Evolutionary conservation across 2,329 filamentous ascomycete species (phyloP).

Genomic region (Neonectria punicea): DNA sequence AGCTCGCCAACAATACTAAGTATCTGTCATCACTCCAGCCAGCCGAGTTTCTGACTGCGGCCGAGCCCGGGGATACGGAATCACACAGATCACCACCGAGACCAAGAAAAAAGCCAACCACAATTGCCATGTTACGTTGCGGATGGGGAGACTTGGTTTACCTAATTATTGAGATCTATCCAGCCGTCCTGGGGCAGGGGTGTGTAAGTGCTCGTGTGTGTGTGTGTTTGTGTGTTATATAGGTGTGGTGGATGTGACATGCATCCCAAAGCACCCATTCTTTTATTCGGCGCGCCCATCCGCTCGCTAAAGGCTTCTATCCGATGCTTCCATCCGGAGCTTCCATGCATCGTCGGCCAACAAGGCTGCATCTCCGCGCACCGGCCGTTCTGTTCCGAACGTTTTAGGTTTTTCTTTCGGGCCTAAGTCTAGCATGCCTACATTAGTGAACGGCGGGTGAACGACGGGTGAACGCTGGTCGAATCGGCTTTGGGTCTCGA

Average conservation of each 20-base stretch:
- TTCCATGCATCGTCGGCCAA: slow-evolving; percentile 21
- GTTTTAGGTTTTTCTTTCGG: neutral
- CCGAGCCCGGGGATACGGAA: neutral
- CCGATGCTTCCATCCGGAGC: slow-evolving; percentile 23
- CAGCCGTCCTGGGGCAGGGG: neutral
- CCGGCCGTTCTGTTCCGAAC: neutral
- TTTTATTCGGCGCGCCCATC: slow-evolving; percentile 12
- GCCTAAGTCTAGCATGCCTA: neutral
- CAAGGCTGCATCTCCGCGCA: slow-evolving; percentile 18
- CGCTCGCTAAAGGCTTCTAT: slow-evolving; percentile 7
- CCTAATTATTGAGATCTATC: slow-evolving; percentile 3
- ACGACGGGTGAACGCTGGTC: slow-evolving; percentile 4
- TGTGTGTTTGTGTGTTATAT: neutral
- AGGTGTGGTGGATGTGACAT: neutral
- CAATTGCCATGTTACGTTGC: slow-evolving; percentile 32
- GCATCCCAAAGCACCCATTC: slow-evolving; percentile 2
- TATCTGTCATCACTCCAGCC: neutral
- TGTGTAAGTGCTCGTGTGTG: neutral
- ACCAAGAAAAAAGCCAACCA: slow-evolving; percentile 1
- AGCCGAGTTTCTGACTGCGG: slow-evolving; percentile 2
- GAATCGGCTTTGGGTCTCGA: neutral
- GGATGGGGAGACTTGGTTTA: slow-evolving; percentile 6
- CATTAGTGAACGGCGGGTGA: neutral
- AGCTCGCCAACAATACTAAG: neutral
- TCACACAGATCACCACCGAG: slow-evolving; percentile 2